A percentile compares a stretch with the other conserved stretches of the same genome.
phyloP scores from a whole-genome alignment of 2,329 filamentous ascomycete species.

The Fusarium sp. region DNA sequence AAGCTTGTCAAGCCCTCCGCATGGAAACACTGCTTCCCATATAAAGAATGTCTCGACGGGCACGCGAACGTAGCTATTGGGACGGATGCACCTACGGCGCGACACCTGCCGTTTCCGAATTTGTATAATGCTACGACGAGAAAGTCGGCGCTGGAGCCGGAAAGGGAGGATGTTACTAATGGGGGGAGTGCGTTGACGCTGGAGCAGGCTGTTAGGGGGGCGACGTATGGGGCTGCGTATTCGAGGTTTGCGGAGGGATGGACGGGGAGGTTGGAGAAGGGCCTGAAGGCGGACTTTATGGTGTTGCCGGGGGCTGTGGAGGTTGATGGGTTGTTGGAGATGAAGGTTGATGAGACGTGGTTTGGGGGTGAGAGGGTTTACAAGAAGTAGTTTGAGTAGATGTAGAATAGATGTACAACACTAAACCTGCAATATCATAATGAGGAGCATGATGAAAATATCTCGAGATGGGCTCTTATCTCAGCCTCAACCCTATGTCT shows the following conservation, averaged over 20 bases:
- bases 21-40: conserved; percentile 68
- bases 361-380: conserved; percentile 3
- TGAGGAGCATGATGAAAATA: neutral
- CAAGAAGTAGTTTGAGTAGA: neutral
- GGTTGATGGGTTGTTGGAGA: conserved; percentile 8
- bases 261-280: conserved; percentile 60
- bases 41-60: conserved; percentile 65
- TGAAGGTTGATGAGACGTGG: conserved; percentile 27
- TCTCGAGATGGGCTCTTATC: neutral
- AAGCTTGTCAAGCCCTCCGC: conserved; percentile 61
- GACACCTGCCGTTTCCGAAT: conserved; percentile 62
- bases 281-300: conserved; percentile 66
- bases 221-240: conserved; percentile 63
- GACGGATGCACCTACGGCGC: conserved; percentile 67
- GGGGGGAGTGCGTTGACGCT: conserved; percentile 61
- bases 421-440: neutral
- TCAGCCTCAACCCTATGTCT: neutral
- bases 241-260: conserved; percentile 64
- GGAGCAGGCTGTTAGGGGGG: conserved; percentile 61
- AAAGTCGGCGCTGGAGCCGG: conserved; percentile 60
- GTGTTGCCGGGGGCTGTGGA: conserved; percentile 18
- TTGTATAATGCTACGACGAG: conserved; percentile 67
- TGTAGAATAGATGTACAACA: neutral
- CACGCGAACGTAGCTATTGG: conserved; percentile 65
- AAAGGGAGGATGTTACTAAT: conserved; percentile 55